These are phyloP conservation scores for Helotiales sp. DNA, from an alignment of 2,329 filamentous ascomycete species.

Conservation along the genomic window DNA sequence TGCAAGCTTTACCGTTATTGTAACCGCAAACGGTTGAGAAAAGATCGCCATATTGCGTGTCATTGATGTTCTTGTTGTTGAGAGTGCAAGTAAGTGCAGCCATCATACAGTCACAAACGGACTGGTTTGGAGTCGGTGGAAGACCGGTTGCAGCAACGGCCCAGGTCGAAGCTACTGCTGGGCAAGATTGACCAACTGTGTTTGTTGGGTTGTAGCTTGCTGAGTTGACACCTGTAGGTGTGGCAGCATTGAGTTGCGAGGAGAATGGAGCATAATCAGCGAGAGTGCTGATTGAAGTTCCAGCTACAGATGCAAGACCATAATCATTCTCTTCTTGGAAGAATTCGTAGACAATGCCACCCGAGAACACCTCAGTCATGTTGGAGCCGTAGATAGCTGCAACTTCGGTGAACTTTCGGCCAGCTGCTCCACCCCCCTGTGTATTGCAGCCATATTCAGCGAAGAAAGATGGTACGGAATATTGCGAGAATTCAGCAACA, in stretches of 20 bases:
- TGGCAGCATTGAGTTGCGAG: constrained; percentile 42
- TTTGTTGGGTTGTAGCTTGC: constrained; percentile 65
- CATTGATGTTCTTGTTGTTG: constrained; percentile 60
- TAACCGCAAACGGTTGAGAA: constrained; percentile 60
- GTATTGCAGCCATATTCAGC: constrained; percentile 97
- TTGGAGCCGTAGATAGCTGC: constrained; percentile 74
- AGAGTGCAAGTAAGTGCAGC: constrained; percentile 68
- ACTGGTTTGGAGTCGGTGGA: constrained; percentile 79
- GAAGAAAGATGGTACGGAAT: constrained; percentile 94
- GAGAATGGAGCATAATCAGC: constrained; percentile 71
- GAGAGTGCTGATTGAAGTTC: constrained; percentile 66
- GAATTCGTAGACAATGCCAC: constrained; percentile 98
- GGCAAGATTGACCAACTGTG: constrained; percentile 35
- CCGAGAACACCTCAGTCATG: constrained; percentile 88
- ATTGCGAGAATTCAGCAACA: constrained; percentile 82
- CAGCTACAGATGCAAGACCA: constrained; percentile 46
- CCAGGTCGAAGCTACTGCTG: constrained; percentile 35
- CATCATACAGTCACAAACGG: constrained; percentile 86
- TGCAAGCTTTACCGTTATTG: constrained; percentile 46
- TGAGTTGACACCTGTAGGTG: constrained; percentile 64
- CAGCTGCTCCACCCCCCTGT: constrained; percentile 48
- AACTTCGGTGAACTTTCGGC: constrained; percentile 83
- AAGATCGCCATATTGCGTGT: constrained; percentile 65
- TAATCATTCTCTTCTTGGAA: constrained; percentile 89
- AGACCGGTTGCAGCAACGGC: constrained; percentile 61